Evolutionary conservation across 78 protist species (phyloP).

Genomic region (Salpingoeca rosetta): DNA sequence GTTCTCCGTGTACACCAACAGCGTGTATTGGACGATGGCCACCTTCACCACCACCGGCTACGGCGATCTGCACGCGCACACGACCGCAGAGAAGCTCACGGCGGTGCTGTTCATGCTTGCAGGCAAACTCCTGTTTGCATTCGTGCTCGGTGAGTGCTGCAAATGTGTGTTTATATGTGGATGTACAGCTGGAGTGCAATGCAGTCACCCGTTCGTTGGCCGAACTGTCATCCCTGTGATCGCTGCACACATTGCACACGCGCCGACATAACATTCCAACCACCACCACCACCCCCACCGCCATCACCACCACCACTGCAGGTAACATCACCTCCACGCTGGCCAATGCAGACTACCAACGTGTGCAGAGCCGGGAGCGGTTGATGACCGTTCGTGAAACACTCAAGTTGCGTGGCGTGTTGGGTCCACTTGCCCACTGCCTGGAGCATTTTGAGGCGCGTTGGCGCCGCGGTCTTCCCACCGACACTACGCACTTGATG

Average conservation of each 20-base stretch:
- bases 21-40: constrained; percentile 10
- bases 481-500: not conserved
- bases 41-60: not conserved
- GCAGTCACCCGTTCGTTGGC: too few relatives aligned
- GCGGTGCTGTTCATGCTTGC: not conserved
- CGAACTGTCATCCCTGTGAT: too few relatives aligned
- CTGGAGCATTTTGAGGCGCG: not conserved
- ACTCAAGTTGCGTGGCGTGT: not conserved
- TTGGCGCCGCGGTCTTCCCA: not conserved
- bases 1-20: not conserved
- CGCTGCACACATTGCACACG: too few relatives aligned
- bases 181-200: too few relatives aligned
- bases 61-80: constrained; percentile 4
- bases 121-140: too few relatives aligned
- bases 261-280: too few relatives aligned
- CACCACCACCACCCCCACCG: too few relatives aligned
- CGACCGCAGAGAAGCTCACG: not conserved
- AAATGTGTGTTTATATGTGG: too few relatives aligned
- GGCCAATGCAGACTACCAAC: not conserved
- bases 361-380: not conserved
- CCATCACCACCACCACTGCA: too few relatives aligned
- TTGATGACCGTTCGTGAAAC: not conserved
- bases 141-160: too few relatives aligned
- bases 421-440: not conserved
- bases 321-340: not conserved